Evolutionary conservation across 495 filamentous ascomycete genomes (phyloP).

Genomic region (Thozetella sp.): DNA sequence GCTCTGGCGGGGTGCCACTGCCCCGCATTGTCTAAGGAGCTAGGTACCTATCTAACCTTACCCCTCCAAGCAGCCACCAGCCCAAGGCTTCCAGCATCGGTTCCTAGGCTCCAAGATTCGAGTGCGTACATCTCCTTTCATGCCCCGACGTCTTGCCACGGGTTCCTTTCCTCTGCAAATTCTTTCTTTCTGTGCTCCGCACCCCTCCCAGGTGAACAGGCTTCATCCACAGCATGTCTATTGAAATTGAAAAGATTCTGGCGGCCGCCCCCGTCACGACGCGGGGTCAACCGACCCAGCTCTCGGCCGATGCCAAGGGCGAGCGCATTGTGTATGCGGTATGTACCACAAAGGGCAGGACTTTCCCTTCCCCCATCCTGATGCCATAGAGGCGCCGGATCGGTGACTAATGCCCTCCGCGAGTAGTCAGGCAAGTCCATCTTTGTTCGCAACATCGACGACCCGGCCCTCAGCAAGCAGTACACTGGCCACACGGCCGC

Average conservation of each 20-base stretch:
- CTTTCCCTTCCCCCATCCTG: background rate
- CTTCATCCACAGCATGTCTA: slow-evolving; percentile 38
- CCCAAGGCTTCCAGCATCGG: background rate
- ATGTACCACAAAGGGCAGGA: slow-evolving; percentile 29
- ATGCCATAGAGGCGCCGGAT: background rate
- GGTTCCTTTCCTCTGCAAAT: slow-evolving; percentile 4
- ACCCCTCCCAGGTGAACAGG: background rate
- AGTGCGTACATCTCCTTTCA: slow-evolving; percentile 2
- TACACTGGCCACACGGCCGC: slow-evolving; percentile 87
- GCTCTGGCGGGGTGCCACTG: no score
- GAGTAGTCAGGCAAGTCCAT: slow-evolving; percentile 90
- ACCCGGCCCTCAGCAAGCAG: slow-evolving; percentile 79
- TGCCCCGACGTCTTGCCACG: slow-evolving; percentile 1
- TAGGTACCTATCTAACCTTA: no score
- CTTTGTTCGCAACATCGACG: slow-evolving; percentile 89
- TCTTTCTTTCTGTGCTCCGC: slow-evolving; percentile 6
- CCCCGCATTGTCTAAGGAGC: no score
- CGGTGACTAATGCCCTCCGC: background rate
- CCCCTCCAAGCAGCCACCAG: background rate
- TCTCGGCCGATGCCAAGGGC: slow-evolving; percentile 88
- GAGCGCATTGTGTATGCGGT: slow-evolving; percentile 94
- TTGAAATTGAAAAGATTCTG: slow-evolving; percentile 56
- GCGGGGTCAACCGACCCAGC: slow-evolving; percentile 85
- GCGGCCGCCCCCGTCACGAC: slow-evolving; percentile 72
- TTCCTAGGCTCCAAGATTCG: slow-evolving; percentile 19